phyloP scores from a whole-genome alignment of 495 filamentous ascomycete genomes.

The Rhizodiscina lignyota region DNA sequence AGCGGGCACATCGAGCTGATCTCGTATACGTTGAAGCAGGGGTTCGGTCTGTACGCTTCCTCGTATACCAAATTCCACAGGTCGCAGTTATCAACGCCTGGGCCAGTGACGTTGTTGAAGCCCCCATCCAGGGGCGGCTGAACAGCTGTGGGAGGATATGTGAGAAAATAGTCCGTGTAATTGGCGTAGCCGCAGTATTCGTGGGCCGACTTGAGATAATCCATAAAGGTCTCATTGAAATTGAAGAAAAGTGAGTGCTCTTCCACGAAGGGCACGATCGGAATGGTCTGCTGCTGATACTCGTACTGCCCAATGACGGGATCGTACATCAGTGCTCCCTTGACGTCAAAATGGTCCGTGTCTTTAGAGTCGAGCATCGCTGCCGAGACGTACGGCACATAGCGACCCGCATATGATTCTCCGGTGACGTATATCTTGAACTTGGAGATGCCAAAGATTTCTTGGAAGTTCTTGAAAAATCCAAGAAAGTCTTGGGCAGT shows the following conservation, averaged over 20 bases:
- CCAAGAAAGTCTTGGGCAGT: conserved; percentile 1
- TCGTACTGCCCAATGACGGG: conserved; percentile 11
- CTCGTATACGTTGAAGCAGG: conserved; percentile 12
- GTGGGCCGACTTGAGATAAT: conserved; percentile 4
- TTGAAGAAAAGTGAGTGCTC: conserved; percentile 7
- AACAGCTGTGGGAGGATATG: conserved; percentile 5
- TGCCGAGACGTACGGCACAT: conserved; percentile 1
- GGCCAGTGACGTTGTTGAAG: conserved; percentile 3
- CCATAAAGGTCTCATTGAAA: conserved; percentile 9
- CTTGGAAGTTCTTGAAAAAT: conserved; percentile 5
- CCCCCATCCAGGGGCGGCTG: conserved; percentile 4
- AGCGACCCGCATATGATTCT: conserved; percentile 1
- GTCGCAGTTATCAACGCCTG: conserved; percentile 8
- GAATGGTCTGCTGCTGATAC: conserved; percentile 5
- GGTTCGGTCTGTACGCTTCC: conserved; percentile 6
- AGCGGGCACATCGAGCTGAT: conserved; percentile 8
- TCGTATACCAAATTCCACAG: conserved; percentile 4
- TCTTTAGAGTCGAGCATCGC: not conserved
- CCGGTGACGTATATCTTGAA: conserved; percentile 1
- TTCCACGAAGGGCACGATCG: conserved; percentile 9
- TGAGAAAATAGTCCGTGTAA: conserved; percentile 7
- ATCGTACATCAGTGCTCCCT: conserved; percentile 11
- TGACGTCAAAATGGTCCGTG: conserved; percentile 2
- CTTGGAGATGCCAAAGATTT: not conserved
- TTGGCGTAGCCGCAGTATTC: conserved; percentile 9